phyloP scores from a whole-genome alignment of 208 protist species.

The Crithidia brevicula region DNA sequence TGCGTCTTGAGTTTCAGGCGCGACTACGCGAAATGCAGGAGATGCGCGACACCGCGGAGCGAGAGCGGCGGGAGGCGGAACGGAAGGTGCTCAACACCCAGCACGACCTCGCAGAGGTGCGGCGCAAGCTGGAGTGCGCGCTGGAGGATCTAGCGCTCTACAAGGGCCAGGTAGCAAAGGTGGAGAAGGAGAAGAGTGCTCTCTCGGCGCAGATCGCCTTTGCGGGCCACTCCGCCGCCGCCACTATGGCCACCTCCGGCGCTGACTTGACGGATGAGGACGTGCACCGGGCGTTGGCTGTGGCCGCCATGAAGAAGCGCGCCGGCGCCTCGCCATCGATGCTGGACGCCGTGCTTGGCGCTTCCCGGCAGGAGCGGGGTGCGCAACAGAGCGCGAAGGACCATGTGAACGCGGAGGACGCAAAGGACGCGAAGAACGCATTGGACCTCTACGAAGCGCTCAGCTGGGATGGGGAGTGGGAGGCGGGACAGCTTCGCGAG shows the following conservation, averaged over 20 bases:
- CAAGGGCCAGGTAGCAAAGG: constrained; percentile 50
- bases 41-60: constrained; percentile 72
- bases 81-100: constrained; percentile 49
- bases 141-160: constrained; percentile 57
- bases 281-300: constrained; percentile 68
- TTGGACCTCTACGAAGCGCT: constrained; percentile 76
- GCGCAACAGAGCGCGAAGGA: not conserved
- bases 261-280: constrained; percentile 66
- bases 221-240: constrained; percentile 40
- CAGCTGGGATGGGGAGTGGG: constrained; percentile 79
- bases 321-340: not conserved
- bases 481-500: constrained; percentile 79
- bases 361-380: not conserved
- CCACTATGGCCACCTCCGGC: not conserved
- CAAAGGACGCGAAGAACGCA: constrained; percentile 33
- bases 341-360: constrained; percentile 7
- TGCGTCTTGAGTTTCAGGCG: constrained; percentile 70
- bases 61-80: constrained; percentile 62
- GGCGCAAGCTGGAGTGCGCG: constrained; percentile 42
- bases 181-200: constrained; percentile 47
- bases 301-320: constrained; percentile 60
- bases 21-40: constrained; percentile 74
- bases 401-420: not conserved
- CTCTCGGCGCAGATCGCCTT: constrained; percentile 44
- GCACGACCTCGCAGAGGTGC: constrained; percentile 56